A percentile compares a stretch with the other conserved stretches of the same genome.
Conservation (phyloP, 768 basidiomycete species). For the Amanita fuliginea region DNA sequence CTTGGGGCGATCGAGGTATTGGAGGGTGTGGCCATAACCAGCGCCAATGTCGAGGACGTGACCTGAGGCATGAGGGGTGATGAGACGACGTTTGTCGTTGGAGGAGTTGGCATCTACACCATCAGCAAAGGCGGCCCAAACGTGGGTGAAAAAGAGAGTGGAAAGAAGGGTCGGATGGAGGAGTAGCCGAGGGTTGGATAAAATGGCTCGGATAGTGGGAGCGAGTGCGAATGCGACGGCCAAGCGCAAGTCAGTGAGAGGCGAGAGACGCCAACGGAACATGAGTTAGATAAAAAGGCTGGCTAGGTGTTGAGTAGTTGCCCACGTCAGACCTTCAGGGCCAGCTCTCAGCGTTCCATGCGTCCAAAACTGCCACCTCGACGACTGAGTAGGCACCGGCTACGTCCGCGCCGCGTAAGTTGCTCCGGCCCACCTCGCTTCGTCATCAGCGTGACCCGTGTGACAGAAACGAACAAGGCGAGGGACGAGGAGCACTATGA, state of each 20-base stretch:
- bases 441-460: neutral
- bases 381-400: neutral
- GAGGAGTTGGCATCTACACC: slow-evolving; percentile 32
- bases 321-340: no score
- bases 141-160: slow-evolving; percentile 39
- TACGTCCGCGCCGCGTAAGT: no score
- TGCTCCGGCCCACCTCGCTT: no score
- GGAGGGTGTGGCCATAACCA: slow-evolving; percentile 52
- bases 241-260: neutral
- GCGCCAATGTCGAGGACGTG: slow-evolving; percentile 61
- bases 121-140: slow-evolving; percentile 43
- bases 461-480: neutral
- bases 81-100: slow-evolving; percentile 32
- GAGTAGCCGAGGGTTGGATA: slow-evolving; percentile 30
- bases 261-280: no score
- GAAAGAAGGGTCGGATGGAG: neutral
- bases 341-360: no score
- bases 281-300: no score
- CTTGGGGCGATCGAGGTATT: slow-evolving; percentile 42
- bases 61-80: slow-evolving; percentile 44
- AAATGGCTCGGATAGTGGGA: slow-evolving; percentile 34
- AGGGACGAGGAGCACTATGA: neutral
- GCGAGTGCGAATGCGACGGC: slow-evolving; percentile 12
- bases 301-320: no score
- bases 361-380: neutral